A percentile compares a stretch with the other conserved stretches of the same genome.
Conservation (phyloP, 2,329 filamentous ascomycete genomes). For the Orbilia javanica region DNA sequence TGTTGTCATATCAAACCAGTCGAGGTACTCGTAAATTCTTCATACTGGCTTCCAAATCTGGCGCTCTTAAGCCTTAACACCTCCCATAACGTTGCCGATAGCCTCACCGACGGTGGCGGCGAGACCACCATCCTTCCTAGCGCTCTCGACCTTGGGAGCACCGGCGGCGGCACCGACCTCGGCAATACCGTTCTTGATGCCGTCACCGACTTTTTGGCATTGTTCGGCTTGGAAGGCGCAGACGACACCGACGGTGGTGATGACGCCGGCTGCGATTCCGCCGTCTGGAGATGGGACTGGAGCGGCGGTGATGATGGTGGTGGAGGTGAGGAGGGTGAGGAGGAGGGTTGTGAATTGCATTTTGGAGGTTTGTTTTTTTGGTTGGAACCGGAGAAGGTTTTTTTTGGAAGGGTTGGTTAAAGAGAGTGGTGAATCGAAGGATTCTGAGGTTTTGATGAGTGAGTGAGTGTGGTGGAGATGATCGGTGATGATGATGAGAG, state of each 20-base stretch:
- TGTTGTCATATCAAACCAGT: background rate
- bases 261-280: constrained; percentile 3
- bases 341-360: constrained; percentile 1
- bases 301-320: constrained; percentile 5
- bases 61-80: background rate
- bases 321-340: constrained; percentile 14
- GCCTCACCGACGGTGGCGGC: background rate
- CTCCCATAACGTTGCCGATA: constrained; percentile 3
- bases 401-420: constrained; percentile 2
- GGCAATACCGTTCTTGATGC: constrained; percentile 1
- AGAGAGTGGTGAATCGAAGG: constrained; percentile 11
- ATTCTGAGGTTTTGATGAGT: constrained; percentile 3
- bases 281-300: background rate
- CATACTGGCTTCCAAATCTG: background rate
- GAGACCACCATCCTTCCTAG: background rate
- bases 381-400: background rate
- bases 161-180: background rate
- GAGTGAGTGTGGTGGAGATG: constrained; percentile 16
- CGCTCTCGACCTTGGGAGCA: background rate
- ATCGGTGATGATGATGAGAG: constrained; percentile 18
- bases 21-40: background rate
- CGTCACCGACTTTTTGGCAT: constrained; percentile 22
- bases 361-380: constrained; percentile 15
- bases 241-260: constrained; percentile 11
- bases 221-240: constrained; percentile 29